phyloP scores from a whole-genome alignment of 31 red algal species.

The Porphyra umbilicalis region DNA sequence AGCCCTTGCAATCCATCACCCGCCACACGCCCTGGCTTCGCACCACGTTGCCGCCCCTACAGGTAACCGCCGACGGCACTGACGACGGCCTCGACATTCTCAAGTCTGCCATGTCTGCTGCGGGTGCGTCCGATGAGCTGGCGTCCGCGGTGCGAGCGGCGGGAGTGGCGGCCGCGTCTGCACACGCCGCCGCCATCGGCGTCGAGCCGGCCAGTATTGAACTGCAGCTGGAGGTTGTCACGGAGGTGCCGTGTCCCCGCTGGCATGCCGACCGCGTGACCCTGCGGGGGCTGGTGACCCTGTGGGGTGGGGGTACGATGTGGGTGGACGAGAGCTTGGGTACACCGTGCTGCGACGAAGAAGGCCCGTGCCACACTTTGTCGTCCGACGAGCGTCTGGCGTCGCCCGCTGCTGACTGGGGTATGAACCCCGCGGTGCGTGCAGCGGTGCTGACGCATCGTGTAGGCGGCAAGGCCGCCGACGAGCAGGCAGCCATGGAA shows the following conservation, averaged over 20 bases:
- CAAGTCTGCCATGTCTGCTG: neutral
- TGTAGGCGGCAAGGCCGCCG: neutral
- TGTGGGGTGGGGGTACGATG: conserved; percentile 9
- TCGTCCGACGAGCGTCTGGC: too few species aligned
- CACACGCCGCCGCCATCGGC: neutral
- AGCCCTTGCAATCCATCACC: too few species aligned
- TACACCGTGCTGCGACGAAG: too few species aligned
- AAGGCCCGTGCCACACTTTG: too few species aligned
- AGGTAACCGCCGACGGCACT: neutral
- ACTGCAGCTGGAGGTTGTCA: conserved; percentile 20
- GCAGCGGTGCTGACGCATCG: neutral
- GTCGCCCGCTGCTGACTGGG: neutral
- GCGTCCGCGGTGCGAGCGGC: neutral
- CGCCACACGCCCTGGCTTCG: too few species aligned
- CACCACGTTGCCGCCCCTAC: neutral
- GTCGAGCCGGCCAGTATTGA: neutral
- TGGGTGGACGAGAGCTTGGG: neutral
- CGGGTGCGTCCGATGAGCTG: neutral
- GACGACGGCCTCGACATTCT: neutral
- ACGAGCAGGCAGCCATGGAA: neutral
- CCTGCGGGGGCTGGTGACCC: conserved; percentile 25
- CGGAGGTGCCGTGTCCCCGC: conserved; percentile 55
- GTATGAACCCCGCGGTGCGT: neutral
- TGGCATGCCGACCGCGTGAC: conserved; percentile 61
- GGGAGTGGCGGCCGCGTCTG: neutral